Evolutionary conservation across 805 yeast genomes (phyloP).

Genomic region (Tetrapisispora arboricola): DNA sequence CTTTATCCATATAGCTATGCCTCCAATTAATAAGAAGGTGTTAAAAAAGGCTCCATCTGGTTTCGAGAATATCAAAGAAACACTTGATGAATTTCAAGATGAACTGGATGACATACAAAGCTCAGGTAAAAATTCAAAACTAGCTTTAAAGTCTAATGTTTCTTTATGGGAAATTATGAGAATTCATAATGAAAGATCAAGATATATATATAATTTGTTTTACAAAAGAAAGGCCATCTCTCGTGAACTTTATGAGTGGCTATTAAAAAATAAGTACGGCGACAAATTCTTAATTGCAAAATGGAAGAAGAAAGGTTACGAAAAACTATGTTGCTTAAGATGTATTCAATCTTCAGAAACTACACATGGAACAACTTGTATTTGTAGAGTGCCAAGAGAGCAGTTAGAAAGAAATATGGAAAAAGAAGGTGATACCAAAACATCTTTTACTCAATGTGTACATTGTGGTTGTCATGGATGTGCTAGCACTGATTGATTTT

Average conservation of each 20-base stretch:
- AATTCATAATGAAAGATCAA: slow-evolving; percentile 62
- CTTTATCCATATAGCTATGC: too few species aligned
- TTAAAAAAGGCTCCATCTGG: slow-evolving; percentile 60
- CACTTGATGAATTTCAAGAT: slow-evolving; percentile 47
- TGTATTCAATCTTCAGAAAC: slow-evolving; percentile 61
- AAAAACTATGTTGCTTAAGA: slow-evolving; percentile 68
- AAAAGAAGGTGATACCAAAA: slow-evolving; percentile 10
- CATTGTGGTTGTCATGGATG: slow-evolving; percentile 86
- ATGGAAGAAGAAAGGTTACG: slow-evolving; percentile 81
- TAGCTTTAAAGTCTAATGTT: slow-evolving; percentile 43
- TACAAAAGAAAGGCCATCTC: slow-evolving; percentile 62
- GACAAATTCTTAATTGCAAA: slow-evolving; percentile 70
- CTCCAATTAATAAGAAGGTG: slow-evolving; percentile 14
- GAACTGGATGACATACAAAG: slow-evolving; percentile 46
- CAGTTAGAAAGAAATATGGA: slow-evolving; percentile 32
- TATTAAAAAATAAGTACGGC: slow-evolving; percentile 53
- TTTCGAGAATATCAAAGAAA: slow-evolving; percentile 55
- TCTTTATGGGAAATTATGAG: slow-evolving; percentile 60
- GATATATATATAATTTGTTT: slow-evolving; percentile 65
- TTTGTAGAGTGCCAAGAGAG: slow-evolving; percentile 74
- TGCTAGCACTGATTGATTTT: slow-evolving; percentile 52
- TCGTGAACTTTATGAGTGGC: slow-evolving; percentile 60
- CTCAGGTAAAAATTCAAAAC: slow-evolving; percentile 27
- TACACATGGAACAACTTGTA: slow-evolving; percentile 60
- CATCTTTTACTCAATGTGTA: slow-evolving; percentile 45